These are phyloP conservation scores for Aspergillus novofumigatus DNA, from an alignment of 2,329 filamentous ascomycete species.

Conservation along the genomic window DNA sequence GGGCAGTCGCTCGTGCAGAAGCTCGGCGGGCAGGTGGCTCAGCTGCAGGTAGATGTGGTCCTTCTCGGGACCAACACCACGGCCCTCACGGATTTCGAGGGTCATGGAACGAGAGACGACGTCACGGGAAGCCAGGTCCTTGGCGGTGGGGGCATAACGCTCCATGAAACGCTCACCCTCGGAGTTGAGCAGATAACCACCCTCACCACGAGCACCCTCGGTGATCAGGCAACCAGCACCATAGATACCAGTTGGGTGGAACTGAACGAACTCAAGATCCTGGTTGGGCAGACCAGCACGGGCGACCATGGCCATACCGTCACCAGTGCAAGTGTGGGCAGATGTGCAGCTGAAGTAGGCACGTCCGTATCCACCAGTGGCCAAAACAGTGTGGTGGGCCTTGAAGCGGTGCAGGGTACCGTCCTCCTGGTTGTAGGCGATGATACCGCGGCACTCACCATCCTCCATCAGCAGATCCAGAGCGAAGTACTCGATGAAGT, in stretches of 20 bases:
- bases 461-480: conserved; percentile 97
- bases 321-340: conserved; percentile 96
- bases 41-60: conserved; percentile 99
- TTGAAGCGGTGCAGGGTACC: conserved; percentile 96
- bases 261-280: conserved; percentile 99
- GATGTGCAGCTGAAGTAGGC: conserved; percentile 98
- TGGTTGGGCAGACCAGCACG: conserved; percentile 97
- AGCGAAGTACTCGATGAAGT: conserved; percentile 99
- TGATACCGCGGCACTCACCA: conserved; percentile 90
- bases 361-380: conserved; percentile 95
- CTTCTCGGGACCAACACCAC: conserved; percentile 94
- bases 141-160: conserved; percentile 93
- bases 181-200: conserved; percentile 94
- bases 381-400: conserved; percentile 92
- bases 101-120: conserved; percentile 98
- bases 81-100: conserved; percentile 93
- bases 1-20: conserved; percentile 92
- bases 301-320: conserved; percentile 99
- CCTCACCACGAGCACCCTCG: conserved; percentile 95
- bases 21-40: conserved; percentile 85
- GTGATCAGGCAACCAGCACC: conserved; percentile 97
- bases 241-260: conserved; percentile 99
- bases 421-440: conserved; percentile 98
- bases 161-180: conserved; percentile 99
- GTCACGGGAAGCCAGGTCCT: conserved; percentile 94